A percentile compares a stretch with the other conserved stretches of the same genome.
Conservation (phyloP, 441 rosid species). For the Populus hybrid region DNA sequence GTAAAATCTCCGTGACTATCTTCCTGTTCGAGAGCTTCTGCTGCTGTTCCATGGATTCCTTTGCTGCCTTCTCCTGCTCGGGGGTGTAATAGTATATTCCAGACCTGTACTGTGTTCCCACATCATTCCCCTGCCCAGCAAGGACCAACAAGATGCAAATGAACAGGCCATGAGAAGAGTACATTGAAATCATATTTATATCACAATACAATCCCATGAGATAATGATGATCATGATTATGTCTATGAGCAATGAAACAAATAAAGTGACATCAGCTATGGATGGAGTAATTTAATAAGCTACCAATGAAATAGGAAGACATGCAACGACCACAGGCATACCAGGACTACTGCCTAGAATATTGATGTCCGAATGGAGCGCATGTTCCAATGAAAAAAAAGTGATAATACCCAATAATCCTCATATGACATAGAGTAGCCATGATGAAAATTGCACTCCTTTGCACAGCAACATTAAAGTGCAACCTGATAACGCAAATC, state of each 20-base stretch:
- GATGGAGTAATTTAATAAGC: too few species aligned
- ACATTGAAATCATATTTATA: neutral
- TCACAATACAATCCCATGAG: neutral
- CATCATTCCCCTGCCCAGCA: conserved; percentile 70
- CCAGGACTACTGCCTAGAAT: neutral
- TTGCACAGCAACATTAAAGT: too few species aligned
- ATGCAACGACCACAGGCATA: neutral
- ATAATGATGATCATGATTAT: too few species aligned
- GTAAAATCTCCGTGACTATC: conserved; percentile 73
- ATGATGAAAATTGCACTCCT: too few species aligned
- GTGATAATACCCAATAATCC: too few species aligned
- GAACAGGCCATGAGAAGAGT: neutral
- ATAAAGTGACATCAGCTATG: too few species aligned
- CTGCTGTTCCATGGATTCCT: conserved; percentile 57
- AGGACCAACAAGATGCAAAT: conserved; percentile 4
- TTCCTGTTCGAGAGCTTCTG: conserved; percentile 59
- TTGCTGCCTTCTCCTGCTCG: conserved; percentile 78
- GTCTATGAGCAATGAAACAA: too few species aligned
- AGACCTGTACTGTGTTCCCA: conserved; percentile 85
- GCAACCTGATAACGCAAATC: too few species aligned
- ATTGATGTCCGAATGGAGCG: too few species aligned
- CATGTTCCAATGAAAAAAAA: too few species aligned
- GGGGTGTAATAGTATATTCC: conserved; percentile 81
- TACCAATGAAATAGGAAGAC: neutral
- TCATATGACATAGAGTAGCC: too few species aligned